Evolutionary conservation across 2,329 filamentous ascomycete species (phyloP), one percentile per base, ranked within the genome.

Genomic region (Aspergillus japonicus): DNA sequence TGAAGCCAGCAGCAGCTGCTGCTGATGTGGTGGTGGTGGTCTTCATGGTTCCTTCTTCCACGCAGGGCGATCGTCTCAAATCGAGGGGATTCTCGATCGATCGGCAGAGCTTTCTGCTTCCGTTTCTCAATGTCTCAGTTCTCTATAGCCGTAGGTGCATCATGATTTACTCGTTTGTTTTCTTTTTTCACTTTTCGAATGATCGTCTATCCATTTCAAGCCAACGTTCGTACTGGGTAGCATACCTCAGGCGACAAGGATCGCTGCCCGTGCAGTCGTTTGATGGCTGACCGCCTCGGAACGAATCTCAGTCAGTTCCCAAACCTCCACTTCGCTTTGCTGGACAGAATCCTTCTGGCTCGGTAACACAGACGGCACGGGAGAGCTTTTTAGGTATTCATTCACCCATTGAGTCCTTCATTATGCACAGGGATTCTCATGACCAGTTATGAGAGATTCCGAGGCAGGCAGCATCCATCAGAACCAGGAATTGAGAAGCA

Each of bases 181-280:
- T 29, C 8, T 7, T 1, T 26, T 1, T 29, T 29, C 8, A 12
- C 1, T 12, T 35, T 35, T 44, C n/a, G 16, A n/a, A 8, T 44
- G 39, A 44, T 44, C 39, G n/a, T n/a, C 39, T 8, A 16, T n/a
- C 39, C 16, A 44, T 44, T 19, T 44, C 5, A 16, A 35, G 33
- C 33, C 33, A 35, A 35, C 6, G 3, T 16, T 19, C 16, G 39
- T 44, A 54, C 42, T 19, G 39, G 39, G 39, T 31, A 47, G 21
- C n/a, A 39, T 54, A 42, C 42, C 52, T 57, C 56, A 57, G 53
- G 39, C 54, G 53, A 44, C 35, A 29, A 52, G 53, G 47, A 49
- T 60, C n/a, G 54, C 52, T 31, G 11, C 11, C 33, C 12, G 52
- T 47, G 39, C 39, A 33, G 39, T 21, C 24, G 39, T 16, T 19